Evolutionary conservation across 2,329 filamentous ascomycete genomes (phyloP).

Genomic region (Penicillium vulpinum): DNA sequence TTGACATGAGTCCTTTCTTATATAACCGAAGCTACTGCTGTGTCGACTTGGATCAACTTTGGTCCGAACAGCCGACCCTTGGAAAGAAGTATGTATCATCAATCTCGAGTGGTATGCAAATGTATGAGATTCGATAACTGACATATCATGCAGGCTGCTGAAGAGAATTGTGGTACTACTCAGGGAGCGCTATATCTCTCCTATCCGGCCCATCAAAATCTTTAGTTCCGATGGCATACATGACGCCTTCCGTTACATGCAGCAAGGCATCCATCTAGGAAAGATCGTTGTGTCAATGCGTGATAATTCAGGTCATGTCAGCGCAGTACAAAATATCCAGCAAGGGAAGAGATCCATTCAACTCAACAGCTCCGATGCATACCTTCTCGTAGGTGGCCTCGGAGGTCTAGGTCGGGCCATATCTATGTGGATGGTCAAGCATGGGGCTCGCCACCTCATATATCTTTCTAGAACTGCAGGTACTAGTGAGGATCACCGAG

Average conservation of each 20-base stretch:
- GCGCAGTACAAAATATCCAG: background rate
- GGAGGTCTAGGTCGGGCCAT: conserved; percentile 43
- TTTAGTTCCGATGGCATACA: conserved; percentile 30
- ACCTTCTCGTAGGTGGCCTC: conserved; percentile 42
- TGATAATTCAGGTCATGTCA: background rate
- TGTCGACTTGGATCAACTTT: conserved; percentile 25
- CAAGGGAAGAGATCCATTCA: background rate
- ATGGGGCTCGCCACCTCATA: conserved; percentile 38
- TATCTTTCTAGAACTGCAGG: conserved; percentile 37
- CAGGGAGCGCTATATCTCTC: conserved; percentile 8
- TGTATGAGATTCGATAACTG: background rate
- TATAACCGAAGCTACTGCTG: conserved; percentile 25
- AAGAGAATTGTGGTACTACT: conserved; percentile 7
- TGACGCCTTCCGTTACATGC: conserved; percentile 48
- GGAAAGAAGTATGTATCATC: conserved; percentile 5
- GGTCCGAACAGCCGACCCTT: conserved; percentile 2
- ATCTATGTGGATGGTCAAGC: conserved; percentile 37
- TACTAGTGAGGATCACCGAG: conserved; percentile 10
- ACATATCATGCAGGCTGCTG: background rate
- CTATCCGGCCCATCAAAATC: conserved; percentile 22
- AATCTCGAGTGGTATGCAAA: too few relatives aligned
- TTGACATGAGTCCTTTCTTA: conserved; percentile 26
- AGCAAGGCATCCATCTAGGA: conserved; percentile 47
- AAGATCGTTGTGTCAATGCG: conserved; percentile 42
- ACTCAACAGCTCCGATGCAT: conserved; percentile 17